Conservation (phyloP, 805 yeast genomes). For the Barnettozyma sp. region DNA sequence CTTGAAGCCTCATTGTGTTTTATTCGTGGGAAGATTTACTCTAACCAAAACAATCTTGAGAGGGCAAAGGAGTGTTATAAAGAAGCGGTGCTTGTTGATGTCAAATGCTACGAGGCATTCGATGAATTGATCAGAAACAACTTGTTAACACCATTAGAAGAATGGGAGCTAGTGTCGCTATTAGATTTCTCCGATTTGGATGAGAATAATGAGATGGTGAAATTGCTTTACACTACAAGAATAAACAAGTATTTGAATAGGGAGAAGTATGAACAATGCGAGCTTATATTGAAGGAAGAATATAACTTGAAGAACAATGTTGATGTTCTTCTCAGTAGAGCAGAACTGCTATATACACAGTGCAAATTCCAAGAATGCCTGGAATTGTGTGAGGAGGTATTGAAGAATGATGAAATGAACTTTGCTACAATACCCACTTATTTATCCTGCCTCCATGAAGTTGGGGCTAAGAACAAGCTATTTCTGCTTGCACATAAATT, state of each 20-base stretch:
- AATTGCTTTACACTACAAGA: conserved; percentile 64
- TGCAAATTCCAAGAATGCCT: conserved; percentile 76
- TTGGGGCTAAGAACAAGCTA: conserved; percentile 74
- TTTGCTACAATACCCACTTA: conserved; percentile 69
- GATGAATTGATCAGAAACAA: conserved; percentile 67
- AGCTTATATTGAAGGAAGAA: conserved; percentile 57
- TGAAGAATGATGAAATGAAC: conserved; percentile 59
- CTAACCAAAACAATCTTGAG: conserved; percentile 77
- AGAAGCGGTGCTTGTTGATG: conserved; percentile 83
- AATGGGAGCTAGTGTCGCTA: conserved; percentile 67
- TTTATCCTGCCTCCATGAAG: conserved; percentile 76
- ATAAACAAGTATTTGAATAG: conserved; percentile 67
- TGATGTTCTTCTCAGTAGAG: conserved; percentile 61
- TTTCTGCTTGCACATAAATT: conserved; percentile 77
- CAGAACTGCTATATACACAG: conserved; percentile 64
- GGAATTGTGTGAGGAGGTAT: conserved; percentile 55
- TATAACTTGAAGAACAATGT: conserved; percentile 62
- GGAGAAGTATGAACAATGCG: conserved; percentile 55
- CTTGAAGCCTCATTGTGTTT: conserved; percentile 83
- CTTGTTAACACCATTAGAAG: conserved; percentile 75
- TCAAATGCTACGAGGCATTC: conserved; percentile 90
- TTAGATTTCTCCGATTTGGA: conserved; percentile 68
- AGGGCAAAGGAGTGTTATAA: conserved; percentile 80
- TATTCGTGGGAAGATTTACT: conserved; percentile 74
- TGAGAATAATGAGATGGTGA: conserved; percentile 76